phyloP scores from a whole-genome alignment of 2,329 filamentous ascomycete genomes.

The Xylariales sp. region DNA sequence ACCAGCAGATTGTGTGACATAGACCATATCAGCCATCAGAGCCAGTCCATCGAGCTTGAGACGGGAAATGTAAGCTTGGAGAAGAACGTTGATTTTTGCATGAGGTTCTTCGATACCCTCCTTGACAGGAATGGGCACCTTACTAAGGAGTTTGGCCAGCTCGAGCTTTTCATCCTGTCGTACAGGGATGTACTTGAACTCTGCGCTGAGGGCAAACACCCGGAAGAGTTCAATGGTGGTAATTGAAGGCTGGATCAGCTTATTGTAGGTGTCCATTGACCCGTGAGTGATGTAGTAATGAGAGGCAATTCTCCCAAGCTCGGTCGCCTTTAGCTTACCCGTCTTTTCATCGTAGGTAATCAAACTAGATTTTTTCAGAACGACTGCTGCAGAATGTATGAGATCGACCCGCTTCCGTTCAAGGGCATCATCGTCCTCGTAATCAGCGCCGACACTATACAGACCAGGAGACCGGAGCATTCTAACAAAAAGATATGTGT shows the following conservation, averaged over 20 bases:
- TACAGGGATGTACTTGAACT: constrained; percentile 99
- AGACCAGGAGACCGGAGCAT: constrained; percentile 96
- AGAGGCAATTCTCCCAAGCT: constrained; percentile 93
- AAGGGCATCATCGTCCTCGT: constrained; percentile 88
- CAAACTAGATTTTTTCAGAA: constrained; percentile 87
- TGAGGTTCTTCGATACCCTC: constrained; percentile 97
- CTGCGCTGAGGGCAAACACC: constrained; percentile 93
- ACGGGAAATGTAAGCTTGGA: constrained; percentile 96
- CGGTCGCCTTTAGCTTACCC: constrained; percentile 88
- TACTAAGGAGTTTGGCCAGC: constrained; percentile 86
- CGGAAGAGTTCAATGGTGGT: constrained; percentile 96
- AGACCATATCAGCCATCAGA: constrained; percentile 98
- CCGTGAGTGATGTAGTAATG: constrained; percentile 98
- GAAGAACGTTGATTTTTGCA: constrained; percentile 96
- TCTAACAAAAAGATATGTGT: constrained; percentile 96
- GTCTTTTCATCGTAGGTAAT: constrained; percentile 96
- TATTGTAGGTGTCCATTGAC: constrained; percentile 98
- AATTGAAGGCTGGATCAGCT: constrained; percentile 91
- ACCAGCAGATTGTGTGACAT: constrained; percentile 96
- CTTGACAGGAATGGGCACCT: constrained; percentile 96
- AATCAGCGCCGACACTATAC: constrained; percentile 96
- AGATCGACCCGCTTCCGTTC: constrained; percentile 99
- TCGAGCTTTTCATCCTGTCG: constrained; percentile 98
- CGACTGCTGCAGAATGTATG: constrained; percentile 89
- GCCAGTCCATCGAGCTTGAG: constrained; percentile 94